phyloP scores from a whole-genome alignment of 805 yeast species.

The Kodamaea nitidulidarum region DNA sequence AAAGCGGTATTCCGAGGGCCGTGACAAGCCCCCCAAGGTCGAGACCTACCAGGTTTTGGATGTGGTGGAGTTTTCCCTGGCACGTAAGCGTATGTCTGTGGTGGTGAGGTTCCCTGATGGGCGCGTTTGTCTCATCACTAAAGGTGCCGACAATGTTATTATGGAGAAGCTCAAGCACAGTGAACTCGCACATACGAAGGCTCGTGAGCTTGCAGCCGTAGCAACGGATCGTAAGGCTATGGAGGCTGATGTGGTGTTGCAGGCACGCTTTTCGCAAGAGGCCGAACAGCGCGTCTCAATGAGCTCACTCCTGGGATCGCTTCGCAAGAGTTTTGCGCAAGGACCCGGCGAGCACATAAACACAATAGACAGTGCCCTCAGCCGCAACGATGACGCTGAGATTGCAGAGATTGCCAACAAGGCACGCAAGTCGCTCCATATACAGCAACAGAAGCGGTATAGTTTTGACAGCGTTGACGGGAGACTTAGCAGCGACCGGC shows the following conservation, averaged over 20 bases:
- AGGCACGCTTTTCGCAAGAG: constrained; percentile 45
- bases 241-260: constrained; percentile 73
- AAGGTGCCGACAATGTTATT: constrained; percentile 94
- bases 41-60: constrained; percentile 77
- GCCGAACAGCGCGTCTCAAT: constrained; percentile 29
- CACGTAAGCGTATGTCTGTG: constrained; percentile 93
- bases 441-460: constrained; percentile 56
- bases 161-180: constrained; percentile 63
- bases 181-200: constrained; percentile 58
- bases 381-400: constrained; percentile 46
- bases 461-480: constrained; percentile 22
- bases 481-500: no score
- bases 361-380: constrained; percentile 50
- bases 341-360: constrained; percentile 20
- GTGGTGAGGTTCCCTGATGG: constrained; percentile 73
- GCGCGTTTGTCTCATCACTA: constrained; percentile 73
- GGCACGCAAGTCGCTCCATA: constrained; percentile 56
- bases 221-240: constrained; percentile 61
- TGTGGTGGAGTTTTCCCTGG: constrained; percentile 78
- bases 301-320: constrained; percentile 29
- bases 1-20: constrained; percentile 81
- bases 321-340: constrained; percentile 24
- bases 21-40: constrained; percentile 55
- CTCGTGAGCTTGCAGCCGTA: constrained; percentile 55
- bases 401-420: constrained; percentile 49